phyloP scores from a whole-genome alignment of 1,139 yeast genomes.

The Meyerozyma sp. region DNA sequence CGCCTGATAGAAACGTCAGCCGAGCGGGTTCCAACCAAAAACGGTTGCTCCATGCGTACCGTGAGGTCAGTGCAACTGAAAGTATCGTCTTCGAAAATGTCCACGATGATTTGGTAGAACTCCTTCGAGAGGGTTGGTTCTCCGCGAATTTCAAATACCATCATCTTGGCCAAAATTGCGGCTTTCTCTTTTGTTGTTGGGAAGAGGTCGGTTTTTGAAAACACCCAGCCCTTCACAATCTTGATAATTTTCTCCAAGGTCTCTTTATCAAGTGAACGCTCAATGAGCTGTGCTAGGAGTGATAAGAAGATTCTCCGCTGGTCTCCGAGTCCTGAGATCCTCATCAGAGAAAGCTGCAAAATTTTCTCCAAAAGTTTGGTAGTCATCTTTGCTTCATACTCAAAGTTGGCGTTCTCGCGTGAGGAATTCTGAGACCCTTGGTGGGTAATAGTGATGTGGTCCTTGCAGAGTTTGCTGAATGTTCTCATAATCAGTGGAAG shows the following conservation, averaged over 20 bases:
- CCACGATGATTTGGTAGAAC: slow-evolving; percentile 82
- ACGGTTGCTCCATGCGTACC: slow-evolving; percentile 94
- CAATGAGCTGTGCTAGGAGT: slow-evolving; percentile 82
- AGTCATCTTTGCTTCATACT: slow-evolving; percentile 72
- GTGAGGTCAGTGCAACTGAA: slow-evolving; percentile 86
- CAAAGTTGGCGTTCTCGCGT: slow-evolving; percentile 35
- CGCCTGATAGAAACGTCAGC: slow-evolving; percentile 72
- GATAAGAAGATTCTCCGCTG: slow-evolving; percentile 87
- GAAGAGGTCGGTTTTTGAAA: slow-evolving; percentile 74
- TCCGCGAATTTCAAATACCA: slow-evolving; percentile 85
- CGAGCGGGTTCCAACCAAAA: slow-evolving; percentile 85
- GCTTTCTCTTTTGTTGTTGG: slow-evolving; percentile 97
- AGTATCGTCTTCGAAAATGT: slow-evolving; percentile 77
- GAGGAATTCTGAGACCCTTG: slow-evolving; percentile 36
- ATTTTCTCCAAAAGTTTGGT: slow-evolving; percentile 72
- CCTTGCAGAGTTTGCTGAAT: slow-evolving; percentile 82
- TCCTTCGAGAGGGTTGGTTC: slow-evolving; percentile 75
- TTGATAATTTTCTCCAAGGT: slow-evolving; percentile 71
- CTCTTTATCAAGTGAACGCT: slow-evolving; percentile 75
- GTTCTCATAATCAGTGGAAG: slow-evolving; percentile 79
- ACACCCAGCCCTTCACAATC: slow-evolving; percentile 86
- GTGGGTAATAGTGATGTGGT: slow-evolving; percentile 70
- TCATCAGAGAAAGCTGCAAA: slow-evolving; percentile 68
- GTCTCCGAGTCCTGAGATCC: slow-evolving; percentile 84
- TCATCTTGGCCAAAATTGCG: slow-evolving; percentile 88